Evolutionary conservation across 1,139 yeast species (phyloP).

Genomic region (Suhomyces atakaporum): DNA sequence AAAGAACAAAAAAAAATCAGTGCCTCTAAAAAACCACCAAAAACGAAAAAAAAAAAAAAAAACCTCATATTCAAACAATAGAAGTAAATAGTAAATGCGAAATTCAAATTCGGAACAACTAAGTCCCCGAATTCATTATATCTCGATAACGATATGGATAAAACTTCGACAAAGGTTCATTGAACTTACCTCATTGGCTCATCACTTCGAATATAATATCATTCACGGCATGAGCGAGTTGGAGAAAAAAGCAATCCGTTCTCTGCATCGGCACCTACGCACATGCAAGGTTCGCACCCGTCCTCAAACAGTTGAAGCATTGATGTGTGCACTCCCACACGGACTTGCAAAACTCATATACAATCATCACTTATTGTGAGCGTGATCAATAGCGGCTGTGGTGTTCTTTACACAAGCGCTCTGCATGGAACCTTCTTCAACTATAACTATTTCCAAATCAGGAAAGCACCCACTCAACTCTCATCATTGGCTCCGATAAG

Average conservation of each 20-base stretch:
- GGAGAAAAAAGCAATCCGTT: not conserved
- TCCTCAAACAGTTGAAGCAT: not conserved
- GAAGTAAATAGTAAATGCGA: no score
- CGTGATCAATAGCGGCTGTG: constrained; percentile 4
- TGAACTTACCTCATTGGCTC: no score
- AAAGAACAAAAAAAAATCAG: no score
- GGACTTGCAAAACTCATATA: not conserved
- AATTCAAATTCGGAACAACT: no score
- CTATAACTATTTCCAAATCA: not conserved
- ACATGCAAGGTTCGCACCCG: not conserved
- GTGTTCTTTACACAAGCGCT: not conserved
- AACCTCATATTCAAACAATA: no score
- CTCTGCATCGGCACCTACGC: not conserved
- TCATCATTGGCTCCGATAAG: not conserved
- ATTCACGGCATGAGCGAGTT: no score
- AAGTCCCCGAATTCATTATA: no score
- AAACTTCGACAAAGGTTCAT: no score
- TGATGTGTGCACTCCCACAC: not conserved
- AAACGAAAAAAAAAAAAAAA: no score
- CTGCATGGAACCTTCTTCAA: constrained; percentile 1
- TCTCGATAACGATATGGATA: no score
- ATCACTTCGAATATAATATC: no score
- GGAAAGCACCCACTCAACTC: not conserved
- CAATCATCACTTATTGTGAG: no score
- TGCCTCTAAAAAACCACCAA: not conserved